Evolutionary conservation across 495 filamentous ascomycete genomes (phyloP).

Genomic region (Penicillium mononematosum): DNA sequence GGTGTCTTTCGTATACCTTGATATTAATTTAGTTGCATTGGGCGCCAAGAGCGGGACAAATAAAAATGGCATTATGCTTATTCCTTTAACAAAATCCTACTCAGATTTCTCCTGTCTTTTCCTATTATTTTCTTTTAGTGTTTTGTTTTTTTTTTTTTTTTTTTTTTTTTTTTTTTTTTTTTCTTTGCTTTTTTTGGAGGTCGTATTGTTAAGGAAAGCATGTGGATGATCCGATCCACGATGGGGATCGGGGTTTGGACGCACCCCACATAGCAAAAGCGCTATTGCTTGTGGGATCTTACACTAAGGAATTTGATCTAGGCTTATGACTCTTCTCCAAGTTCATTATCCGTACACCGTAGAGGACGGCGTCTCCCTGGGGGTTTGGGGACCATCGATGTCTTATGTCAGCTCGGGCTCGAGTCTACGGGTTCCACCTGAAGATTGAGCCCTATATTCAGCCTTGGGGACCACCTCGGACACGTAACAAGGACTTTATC

Average conservation of each 20-base stretch:
- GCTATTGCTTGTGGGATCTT: not conserved
- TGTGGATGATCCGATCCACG: not conserved
- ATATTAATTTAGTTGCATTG: slow-evolving; percentile 20
- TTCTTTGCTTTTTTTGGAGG: not conserved
- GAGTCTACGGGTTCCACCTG: not conserved
- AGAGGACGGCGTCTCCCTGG: not conserved
- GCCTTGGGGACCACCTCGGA: slow-evolving; percentile 13
- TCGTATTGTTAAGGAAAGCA: not conserved
- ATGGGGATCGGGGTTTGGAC: not conserved
- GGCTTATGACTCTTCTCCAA: not conserved
- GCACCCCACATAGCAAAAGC: not conserved
- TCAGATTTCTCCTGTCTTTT: not conserved
- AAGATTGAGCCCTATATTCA: slow-evolving; percentile 1
- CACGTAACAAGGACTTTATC: not conserved
- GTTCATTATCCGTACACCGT: not conserved
- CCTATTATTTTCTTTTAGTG: not conserved
- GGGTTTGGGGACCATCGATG: not conserved
- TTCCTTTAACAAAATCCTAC: not conserved
- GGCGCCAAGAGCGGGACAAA: slow-evolving; percentile 23
- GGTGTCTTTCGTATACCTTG: slow-evolving; percentile 11
- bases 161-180: not conserved
- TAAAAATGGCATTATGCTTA: slow-evolving; percentile 18
- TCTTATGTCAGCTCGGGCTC: slow-evolving; percentile 8
- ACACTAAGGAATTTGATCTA: not conserved
- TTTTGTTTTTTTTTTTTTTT: not conserved